Percentiles rank a stretch among this genome's conserved stretches.
Conservation (phyloP, 148 eudicot genomes). For the Simmondsia chinensis region DNA sequence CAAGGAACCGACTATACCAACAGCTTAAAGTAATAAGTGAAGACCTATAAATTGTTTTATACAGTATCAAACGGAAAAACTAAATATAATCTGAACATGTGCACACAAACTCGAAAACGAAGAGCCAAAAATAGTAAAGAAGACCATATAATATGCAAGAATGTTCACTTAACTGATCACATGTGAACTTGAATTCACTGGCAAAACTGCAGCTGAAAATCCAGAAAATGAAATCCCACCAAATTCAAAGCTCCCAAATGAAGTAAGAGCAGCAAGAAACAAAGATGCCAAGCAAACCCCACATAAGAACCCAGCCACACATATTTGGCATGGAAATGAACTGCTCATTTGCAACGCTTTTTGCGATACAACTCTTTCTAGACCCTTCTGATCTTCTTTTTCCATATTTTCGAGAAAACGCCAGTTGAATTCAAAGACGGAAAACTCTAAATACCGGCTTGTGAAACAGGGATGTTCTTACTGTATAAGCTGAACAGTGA, state of each 20-base stretch:
- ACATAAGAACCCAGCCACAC: constrained; percentile 80
- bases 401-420: constrained; percentile 50
- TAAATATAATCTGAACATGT: too few relatives aligned
- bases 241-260: constrained; percentile 41
- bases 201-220: constrained; percentile 28
- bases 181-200: constrained; percentile 37
- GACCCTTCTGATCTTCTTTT: constrained; percentile 33
- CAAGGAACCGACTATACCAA: too few relatives aligned
- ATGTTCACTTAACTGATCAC: constrained; percentile 33
- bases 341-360: constrained; percentile 70
- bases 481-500: too few relatives aligned
- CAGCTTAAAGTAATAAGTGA: too few relatives aligned
- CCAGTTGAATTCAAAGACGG: too few relatives aligned
- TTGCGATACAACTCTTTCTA: constrained; percentile 75
- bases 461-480: too few relatives aligned
- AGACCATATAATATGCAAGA: background rate
- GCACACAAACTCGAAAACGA: background rate
- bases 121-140: background rate
- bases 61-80: too few relatives aligned
- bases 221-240: constrained; percentile 33
- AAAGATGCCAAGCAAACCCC: constrained; percentile 81
- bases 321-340: constrained; percentile 84
- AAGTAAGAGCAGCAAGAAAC: constrained; percentile 72
- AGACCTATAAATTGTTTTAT: too few relatives aligned
- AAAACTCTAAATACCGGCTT: too few relatives aligned